These are phyloP conservation scores for Strobilomyces echinocephalus DNA, from an alignment of 768 basidiomycete species.

Conservation along the genomic window DNA sequence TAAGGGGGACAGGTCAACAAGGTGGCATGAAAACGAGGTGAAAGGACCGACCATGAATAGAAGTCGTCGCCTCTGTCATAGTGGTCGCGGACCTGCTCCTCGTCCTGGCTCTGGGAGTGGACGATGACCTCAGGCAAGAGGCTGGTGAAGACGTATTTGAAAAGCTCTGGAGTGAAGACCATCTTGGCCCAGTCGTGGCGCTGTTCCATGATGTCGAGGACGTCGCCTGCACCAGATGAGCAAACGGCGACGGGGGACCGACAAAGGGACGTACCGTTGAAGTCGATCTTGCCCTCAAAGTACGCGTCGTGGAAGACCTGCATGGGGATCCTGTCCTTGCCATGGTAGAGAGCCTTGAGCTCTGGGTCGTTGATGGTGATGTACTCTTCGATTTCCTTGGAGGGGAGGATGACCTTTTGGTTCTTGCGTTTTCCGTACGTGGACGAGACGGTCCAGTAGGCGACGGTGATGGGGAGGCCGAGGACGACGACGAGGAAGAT, in stretches of 20 bases:
- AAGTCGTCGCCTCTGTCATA: slow-evolving; percentile 98
- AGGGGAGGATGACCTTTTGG: slow-evolving; percentile 80
- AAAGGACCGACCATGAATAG: slow-evolving; percentile 60
- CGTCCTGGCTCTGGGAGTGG: slow-evolving; percentile 88
- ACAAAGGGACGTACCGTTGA: slow-evolving; percentile 66
- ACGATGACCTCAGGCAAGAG: slow-evolving; percentile 91
- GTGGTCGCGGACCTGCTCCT: slow-evolving; percentile 92
- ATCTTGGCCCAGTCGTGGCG: slow-evolving; percentile 96
- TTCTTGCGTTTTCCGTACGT: slow-evolving; percentile 76
- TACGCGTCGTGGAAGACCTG: slow-evolving; percentile 97
- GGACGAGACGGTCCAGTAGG: slow-evolving; percentile 88
- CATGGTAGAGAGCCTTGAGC: slow-evolving; percentile 73
- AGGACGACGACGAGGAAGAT: slow-evolving; percentile 70
- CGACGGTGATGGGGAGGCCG: slow-evolving; percentile 72
- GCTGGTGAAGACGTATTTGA: slow-evolving; percentile 87
- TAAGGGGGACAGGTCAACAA: slow-evolving; percentile 18
- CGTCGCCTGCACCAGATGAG: slow-evolving; percentile 58
- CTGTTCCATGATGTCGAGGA: slow-evolving; percentile 89
- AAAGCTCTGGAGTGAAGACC: slow-evolving; percentile 83
- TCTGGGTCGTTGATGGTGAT: slow-evolving; percentile 84
- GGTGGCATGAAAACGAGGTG: neutral
- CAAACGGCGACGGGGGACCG: neutral
- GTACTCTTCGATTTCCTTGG: slow-evolving; percentile 83
- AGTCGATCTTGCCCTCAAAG: slow-evolving; percentile 93
- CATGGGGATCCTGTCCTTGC: slow-evolving; percentile 93